Base-by-base conservation (phyloP, 768 basidiomycete species). In the Amanita exitialis region DNA sequence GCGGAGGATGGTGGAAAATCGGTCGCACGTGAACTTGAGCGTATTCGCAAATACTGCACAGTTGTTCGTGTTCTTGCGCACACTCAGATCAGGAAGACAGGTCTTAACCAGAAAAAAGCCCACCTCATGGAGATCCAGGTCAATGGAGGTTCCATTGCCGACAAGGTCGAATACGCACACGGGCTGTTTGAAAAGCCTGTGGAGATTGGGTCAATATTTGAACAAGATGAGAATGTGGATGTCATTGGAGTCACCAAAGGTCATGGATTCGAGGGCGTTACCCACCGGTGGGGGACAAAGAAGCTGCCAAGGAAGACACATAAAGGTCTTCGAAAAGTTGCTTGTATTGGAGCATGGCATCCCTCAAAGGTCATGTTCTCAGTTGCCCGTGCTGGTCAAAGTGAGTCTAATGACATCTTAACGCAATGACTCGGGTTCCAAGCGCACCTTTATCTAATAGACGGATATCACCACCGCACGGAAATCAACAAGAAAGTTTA, bases 91-190 rank as follows among this genome's bases (percentile, higher is more conserved):
- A 83, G 89, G 77, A 93, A 94, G 80, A 99, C 96, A 34, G 92
- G 93, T 62, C 86, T 99, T 63, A 79, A 76, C 62, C 96, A 98
- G 77, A 99, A 98, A 89, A 98, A 93, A 79, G 96, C 96, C 20
- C 96, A 99, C 73, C 79, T 99, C 45, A 97, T 98, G 94, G 96
- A 99, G 78, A 96, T 99, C 69, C 95, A 99, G 73, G 83, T 99
- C 64, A 98, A 99, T 73, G 96, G 96, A 69, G 96, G 96, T 53
- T 83, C 83, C 34, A 67, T 97, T 57, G 80, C 93, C 27, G 94
- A 99, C 80, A 99, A 99, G 79, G 93, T 99, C 68, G 88, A 91
- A 64, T 98, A 83, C 62, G 90, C 93, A 57, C 83, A 90, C 56
- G 83, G 81, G 39, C 76, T 98, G 66, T 98, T 99, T 64, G 96